Base-by-base conservation (phyloP, 2,329 filamentous ascomycete species). In the Nemania diffusa region DNA sequence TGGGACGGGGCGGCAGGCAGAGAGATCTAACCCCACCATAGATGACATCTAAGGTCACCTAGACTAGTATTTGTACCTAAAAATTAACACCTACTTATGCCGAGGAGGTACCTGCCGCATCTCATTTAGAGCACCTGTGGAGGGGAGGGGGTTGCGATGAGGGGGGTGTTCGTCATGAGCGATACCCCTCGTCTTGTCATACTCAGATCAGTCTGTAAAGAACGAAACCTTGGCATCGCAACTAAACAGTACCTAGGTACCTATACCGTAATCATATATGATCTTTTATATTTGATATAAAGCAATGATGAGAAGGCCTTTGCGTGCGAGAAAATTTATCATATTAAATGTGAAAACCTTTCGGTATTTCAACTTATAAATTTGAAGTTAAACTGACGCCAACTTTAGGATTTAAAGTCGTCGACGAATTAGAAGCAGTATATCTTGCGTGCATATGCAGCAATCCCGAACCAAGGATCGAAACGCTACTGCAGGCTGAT, bases 1-100 rank as follows among this genome's bases (percentile, higher is more conserved):
- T 52, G 50, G 50, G 50, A 32, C 46, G 46, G 46, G 46, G 27
- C 22, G 46, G 22, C 20, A 13, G 32, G 32, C 2, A 48, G 26
- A 46, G 15, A 37, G 50, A 50, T 55, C 48, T 29, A 27, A 63
- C 60, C 60, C 60, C 60, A n/a, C 60, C 44, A 51, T 51, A 11
- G 52, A 48, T 46, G 40, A 17, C 55, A 57, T 57, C 60, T 27
- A 37, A 50, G 42, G n/a, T 51, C 22, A 48, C 44, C n/a, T 37
- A n/a, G 17, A 44, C n/a, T 44, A 44, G 29, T 15, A 5, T 44
- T 3, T 32, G 29, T 32, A 32, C 9, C 29, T 32, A 9, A 32
- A n/a, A n/a, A n/a, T n/a, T n/a, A n/a, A n/a, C n/a, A n/a, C n/a
- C n/a, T n/a, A n/a, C n/a, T n/a, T n/a, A n/a, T n/a, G n/a, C n/a